A percentile compares a stretch with the other conserved stretches of the same genome.
Conservation (phyloP, 805 yeast species). For the Candida anglica region DNA sequence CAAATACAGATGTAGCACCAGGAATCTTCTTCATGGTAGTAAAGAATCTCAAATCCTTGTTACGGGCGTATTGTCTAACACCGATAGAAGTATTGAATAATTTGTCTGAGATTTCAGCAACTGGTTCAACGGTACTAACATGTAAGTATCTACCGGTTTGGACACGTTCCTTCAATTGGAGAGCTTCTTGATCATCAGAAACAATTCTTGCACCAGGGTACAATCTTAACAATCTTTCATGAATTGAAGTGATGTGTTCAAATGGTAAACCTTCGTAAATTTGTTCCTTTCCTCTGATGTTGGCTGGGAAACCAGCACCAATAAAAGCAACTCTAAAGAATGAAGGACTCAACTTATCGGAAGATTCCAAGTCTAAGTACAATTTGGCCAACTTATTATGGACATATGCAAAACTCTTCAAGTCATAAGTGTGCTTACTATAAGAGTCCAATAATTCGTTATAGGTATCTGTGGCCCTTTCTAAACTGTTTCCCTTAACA, state of each 20-base stretch:
- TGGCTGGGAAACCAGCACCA: conserved; percentile 80
- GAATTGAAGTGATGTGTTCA: conserved; percentile 82
- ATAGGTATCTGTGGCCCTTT: conserved; percentile 74
- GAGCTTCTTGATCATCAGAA: conserved; percentile 55
- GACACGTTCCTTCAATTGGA: conserved; percentile 41
- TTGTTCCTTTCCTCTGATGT: conserved; percentile 71
- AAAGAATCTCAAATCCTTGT: conserved; percentile 68
- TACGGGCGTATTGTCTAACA: conserved; percentile 69
- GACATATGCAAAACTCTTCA: conserved; percentile 68
- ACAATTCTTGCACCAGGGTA: conserved; percentile 82
- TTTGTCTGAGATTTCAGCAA: conserved; percentile 46
- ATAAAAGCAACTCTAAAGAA: conserved; percentile 76
- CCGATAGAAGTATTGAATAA: conserved; percentile 50
- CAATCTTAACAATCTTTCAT: conserved; percentile 64
- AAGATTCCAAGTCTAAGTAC: conserved; percentile 61
- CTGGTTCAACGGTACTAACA: conserved; percentile 70
- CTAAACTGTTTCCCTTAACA: conserved; percentile 67
- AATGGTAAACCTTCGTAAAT: conserved; percentile 84
- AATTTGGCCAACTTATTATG: conserved; percentile 64
- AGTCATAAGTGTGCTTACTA: conserved; percentile 67
- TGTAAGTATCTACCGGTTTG: conserved; percentile 72
- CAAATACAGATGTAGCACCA: conserved; percentile 65
- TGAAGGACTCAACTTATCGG: conserved; percentile 72
- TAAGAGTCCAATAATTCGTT: conserved; percentile 76
- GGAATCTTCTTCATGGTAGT: conserved; percentile 68